phyloP scores from a whole-genome alignment of 225 moss, liverwort and hornwort genomes.

The Takakia lepidozioides region DNA sequence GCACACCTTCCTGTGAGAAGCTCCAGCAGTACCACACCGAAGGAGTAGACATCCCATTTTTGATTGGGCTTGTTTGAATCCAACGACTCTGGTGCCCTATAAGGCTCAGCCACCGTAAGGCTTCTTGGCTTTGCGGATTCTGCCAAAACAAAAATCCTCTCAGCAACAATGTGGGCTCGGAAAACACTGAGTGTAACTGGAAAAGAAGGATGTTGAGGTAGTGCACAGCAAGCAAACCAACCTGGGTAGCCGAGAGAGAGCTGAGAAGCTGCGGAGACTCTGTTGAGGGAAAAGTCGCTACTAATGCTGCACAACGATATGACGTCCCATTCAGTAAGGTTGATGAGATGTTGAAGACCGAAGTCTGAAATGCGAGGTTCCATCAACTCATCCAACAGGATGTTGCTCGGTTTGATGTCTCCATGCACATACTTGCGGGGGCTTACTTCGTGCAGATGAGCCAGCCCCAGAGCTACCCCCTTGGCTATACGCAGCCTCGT shows the following conservation, averaged over 20 bases:
- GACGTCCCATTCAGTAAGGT: constrained; percentile 21
- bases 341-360: constrained; percentile 13
- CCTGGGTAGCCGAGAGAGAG: constrained; percentile 6
- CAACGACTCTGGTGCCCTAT: constrained; percentile 38
- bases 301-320: constrained; percentile 17
- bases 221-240: neutral
- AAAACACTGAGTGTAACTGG: neutral
- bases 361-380: constrained; percentile 15
- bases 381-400: constrained; percentile 12
- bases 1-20: constrained; percentile 66
- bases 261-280: constrained; percentile 15
- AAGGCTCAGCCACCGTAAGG: no score
- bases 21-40: constrained; percentile 65
- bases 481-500: constrained; percentile 14
- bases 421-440: constrained; percentile 26
- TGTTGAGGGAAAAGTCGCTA: constrained; percentile 12
- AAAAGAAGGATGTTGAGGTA: neutral
- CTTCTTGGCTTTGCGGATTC: no score
- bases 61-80: constrained; percentile 29
- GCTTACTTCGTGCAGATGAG: constrained; percentile 50
- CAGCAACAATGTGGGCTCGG: constrained; percentile 14
- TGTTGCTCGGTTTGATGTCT: constrained; percentile 22
- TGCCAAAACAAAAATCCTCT: no score
- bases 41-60: constrained; percentile 63
- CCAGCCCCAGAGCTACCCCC: constrained; percentile 42